Evolutionary conservation across 75 land plant genomes (phyloP), one percentile per base, ranked within the genome.

Genomic region (Pinus tabuliformis): DNA sequence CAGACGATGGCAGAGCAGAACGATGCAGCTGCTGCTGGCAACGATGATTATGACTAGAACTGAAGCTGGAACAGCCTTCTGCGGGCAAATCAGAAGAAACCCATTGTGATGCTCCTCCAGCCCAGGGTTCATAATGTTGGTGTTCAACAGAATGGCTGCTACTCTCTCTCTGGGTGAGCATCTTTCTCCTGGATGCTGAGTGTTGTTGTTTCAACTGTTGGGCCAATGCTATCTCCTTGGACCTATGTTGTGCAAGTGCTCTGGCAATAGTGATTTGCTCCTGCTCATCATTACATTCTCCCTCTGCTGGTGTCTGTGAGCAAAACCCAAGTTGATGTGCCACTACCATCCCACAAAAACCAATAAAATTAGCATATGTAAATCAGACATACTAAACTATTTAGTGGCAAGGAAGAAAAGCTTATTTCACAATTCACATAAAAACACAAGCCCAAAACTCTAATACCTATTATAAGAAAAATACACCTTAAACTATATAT

Each of bases 261-360:
- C 84, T 59, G 20, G 84, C 84, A 28, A 83, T 83, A 11, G 83
- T 83, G 45, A 87, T 86, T 81, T 93, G 96, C 77, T 93, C 96
- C 77, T 83, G 86, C 80, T 93, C 96, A 15, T 92, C 96, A 70
- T 78, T 87, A 77, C 75, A 73, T 56, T 87, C 89, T 14, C 81
- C 75, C 64, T 91, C 95, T 22, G 76, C 64, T 17, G 21, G 21
- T 60, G 62, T 60, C 21, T 60, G 20, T 57, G 95, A 83, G 26
- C 87, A 84, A 72, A 72, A 81, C 76, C 85, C 86, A 70, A 80
- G 58, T 81, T 76, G 54, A 15, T 82, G 66, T 58, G 89, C 73
- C 75, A 83, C 78, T 81, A 26, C 7, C 20, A 58, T 17, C 36
- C 59, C 81, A 85, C 84, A 89, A 84, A 89, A 58, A 17, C 8